A percentile compares a stretch with the other conserved stretches of the same genome.
phyloP scores from a whole-genome alignment of 169 alveolate genomes.

The Plasmodium gaboni region DNA sequence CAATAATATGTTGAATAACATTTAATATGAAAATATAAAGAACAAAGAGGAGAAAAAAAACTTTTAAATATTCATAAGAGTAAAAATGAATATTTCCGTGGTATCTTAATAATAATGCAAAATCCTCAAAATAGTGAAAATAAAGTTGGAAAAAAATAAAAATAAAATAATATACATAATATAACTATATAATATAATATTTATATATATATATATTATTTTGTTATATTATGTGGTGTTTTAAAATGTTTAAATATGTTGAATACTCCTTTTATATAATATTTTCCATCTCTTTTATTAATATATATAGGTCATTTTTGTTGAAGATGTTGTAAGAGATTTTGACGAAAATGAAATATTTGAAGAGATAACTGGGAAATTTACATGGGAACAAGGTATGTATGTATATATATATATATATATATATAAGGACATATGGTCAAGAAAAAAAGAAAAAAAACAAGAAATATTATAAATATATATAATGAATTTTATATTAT shows the following conservation, averaged over 20 bases:
- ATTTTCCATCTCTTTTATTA: neutral
- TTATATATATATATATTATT: neutral
- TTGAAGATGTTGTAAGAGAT: constrained; percentile 73
- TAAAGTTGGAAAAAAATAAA: constrained; percentile 25
- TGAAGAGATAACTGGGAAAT: constrained; percentile 84
- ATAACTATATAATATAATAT: neutral
- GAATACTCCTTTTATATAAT: neutral
- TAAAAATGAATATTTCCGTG: constrained; percentile 15
- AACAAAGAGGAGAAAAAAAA: too few species aligned
- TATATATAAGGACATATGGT: too few species aligned
- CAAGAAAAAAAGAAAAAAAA: neutral
- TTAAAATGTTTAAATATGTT: neutral
- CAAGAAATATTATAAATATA: neutral
- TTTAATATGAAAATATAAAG: too few species aligned
- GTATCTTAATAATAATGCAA: constrained; percentile 36
- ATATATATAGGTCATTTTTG: constrained; percentile 32
- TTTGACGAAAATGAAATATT: constrained; percentile 67
- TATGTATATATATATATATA: neutral
- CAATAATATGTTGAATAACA: too few species aligned
- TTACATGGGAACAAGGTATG: constrained; percentile 87
- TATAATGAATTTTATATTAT: neutral
- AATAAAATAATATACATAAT: too few species aligned
- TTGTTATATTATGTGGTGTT: neutral
- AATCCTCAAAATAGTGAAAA: constrained; percentile 53
- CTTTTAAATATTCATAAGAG: neutral